Evolutionary conservation across 2,329 filamentous ascomycete species (phyloP), one percentile per base, ranked within the genome.

Genomic region (Tolypocladium album): DNA sequence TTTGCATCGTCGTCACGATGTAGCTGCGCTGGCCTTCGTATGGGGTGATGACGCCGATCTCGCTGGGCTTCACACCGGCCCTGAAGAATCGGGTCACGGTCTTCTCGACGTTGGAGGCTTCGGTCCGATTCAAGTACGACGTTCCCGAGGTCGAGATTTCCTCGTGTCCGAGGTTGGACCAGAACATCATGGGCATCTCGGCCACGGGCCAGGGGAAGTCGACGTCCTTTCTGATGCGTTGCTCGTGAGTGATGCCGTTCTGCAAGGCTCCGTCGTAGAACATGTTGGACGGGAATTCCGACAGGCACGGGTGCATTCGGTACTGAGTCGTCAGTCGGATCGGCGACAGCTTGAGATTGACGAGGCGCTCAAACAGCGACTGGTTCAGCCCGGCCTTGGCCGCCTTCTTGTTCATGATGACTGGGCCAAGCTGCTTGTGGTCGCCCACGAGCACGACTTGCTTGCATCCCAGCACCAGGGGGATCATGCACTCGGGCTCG

Each of bases 341-440:
- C 9, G 94, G 94, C 45, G 88, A 87, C 68, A 92, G 88, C 53
- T 89, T 88, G n/a, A 97, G 83, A 68, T 93, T 91, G 67, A 97
- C 92, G 57, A 99, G 82, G 68, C 94, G 91, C 77, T 99, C 94
- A 70, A 99, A 99, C 12, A 99, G 81, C n/a, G 93, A 97, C 74
- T 97, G 94, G 75, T 97, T 97, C 20, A 99, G 81, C 62, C 94
- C 94, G 59, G 94, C 94, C 76, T 97, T 97, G 63, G 94, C 94
- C 17, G 94, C 94, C 76, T 97, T 97, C 82, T 99, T 99, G 82
- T 99, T 99, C 93, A 99, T 99, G 71, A 99, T 97, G 68, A 99
- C 94, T 1, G 94, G 94, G 0, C 94, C 94, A 65, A 99, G 85
- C 73, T 99, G 94, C 75, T 97, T 95, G 75, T 99, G 94, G 71